phyloP scores from a whole-genome alignment of 2,329 filamentous ascomycete genomes.

The Neobulgaria alba region DNA sequence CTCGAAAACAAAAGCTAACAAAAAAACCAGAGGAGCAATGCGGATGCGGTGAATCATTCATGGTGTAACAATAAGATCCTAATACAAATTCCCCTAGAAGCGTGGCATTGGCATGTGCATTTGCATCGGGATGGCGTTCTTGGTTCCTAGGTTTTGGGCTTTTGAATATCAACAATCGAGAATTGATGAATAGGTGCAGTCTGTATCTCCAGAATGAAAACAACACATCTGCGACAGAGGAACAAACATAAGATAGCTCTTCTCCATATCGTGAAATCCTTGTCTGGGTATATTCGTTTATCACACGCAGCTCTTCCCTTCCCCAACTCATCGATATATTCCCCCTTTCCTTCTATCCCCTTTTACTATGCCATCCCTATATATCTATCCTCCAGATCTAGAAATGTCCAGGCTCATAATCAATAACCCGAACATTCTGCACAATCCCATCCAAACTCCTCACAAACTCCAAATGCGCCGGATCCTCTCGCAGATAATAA shows the following conservation, averaged over 20 bases:
- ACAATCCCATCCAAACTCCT: constrained; percentile 39
- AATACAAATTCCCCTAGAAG: constrained; percentile 8
- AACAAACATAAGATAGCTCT: too few species aligned
- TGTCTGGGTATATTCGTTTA: too few species aligned
- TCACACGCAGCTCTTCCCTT: too few species aligned
- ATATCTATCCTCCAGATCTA: too few species aligned
- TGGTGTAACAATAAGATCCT: constrained; percentile 65
- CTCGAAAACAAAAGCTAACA: constrained; percentile 25
- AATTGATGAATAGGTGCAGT: constrained; percentile 10
- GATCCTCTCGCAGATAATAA: constrained; percentile 60
- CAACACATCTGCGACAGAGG: too few species aligned
- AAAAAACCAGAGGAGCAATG: constrained; percentile 72
- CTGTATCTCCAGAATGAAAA: constrained; percentile 10
- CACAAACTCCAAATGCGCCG: constrained; percentile 53
- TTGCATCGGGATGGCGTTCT: constrained; percentile 21
- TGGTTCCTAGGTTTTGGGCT: too few species aligned
- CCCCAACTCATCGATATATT: too few species aligned
- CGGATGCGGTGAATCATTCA: constrained; percentile 94
- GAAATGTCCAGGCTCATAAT: constrained; percentile 48
- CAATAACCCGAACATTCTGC: constrained; percentile 48
- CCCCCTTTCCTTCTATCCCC: too few species aligned
- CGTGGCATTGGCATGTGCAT: constrained; percentile 22
- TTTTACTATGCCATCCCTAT: too few species aligned
- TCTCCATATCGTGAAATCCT: too few species aligned
- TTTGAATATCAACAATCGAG: constrained; percentile 21